A percentile compares a stretch with the other conserved stretches of the same genome.
Conservation (phyloP, 2,329 filamentous ascomycete species). For the Fusarium sp. region DNA sequence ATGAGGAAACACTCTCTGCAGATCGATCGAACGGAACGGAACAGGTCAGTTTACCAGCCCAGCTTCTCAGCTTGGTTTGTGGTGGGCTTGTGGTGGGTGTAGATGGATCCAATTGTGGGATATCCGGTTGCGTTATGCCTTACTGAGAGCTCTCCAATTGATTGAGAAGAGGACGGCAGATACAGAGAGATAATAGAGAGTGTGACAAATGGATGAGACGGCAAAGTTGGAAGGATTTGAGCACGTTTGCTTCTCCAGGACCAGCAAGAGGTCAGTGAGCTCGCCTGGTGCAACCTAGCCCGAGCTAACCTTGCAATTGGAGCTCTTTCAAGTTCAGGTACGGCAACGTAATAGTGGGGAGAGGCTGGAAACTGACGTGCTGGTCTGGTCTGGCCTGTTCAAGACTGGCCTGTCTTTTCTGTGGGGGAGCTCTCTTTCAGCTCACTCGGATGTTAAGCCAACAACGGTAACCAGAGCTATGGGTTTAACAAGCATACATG, state of each 20-base stretch:
- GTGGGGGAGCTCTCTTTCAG: conserved; percentile 35
- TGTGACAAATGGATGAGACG: conserved; percentile 11
- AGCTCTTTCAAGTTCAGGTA: conserved; percentile 37
- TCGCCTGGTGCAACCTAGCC: conserved; percentile 35
- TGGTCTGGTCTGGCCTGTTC: conserved; percentile 18
- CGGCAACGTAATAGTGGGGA: conserved; percentile 34
- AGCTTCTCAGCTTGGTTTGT: conserved; percentile 29
- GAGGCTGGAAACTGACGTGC: conserved; percentile 31
- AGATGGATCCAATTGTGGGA: conserved; percentile 22
- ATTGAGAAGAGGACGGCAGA: conserved; percentile 6
- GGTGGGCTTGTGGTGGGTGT: conserved; percentile 24
- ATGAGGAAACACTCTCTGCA: conserved; percentile 38
- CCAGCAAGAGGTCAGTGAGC: conserved; percentile 42
- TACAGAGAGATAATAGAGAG: not conserved
- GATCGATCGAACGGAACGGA: conserved; percentile 41
- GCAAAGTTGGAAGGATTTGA: conserved; percentile 36
- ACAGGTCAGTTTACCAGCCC: conserved; percentile 20
- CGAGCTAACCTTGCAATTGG: conserved; percentile 32
- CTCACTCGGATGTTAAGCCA: conserved; percentile 16
- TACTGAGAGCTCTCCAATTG: not conserved
- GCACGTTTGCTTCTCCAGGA: conserved; percentile 30
- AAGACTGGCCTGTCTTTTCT: conserved; percentile 25
- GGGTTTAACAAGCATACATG: not conserved
- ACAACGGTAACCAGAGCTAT: conserved; percentile 2
- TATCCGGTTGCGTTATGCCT: conserved; percentile 6